Evolutionary conservation across 1,284 basidiomycete genomes (phyloP).

Genomic region (Agroathelia rolfsii): DNA sequence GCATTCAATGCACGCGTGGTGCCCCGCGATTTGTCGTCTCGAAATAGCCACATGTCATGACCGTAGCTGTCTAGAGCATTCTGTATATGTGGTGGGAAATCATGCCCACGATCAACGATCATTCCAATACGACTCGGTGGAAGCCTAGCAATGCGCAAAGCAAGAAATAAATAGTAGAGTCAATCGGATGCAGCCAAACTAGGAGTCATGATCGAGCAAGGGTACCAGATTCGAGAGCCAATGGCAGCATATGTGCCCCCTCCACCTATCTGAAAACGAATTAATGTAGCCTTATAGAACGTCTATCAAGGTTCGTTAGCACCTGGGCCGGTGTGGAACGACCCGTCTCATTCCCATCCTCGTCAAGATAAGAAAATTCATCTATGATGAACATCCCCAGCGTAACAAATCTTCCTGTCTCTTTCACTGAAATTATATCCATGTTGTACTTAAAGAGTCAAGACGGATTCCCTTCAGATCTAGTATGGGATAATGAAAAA

Average conservation of each 20-base stretch:
- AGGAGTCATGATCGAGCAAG: constrained; percentile 10
- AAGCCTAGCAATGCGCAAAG: constrained; percentile 36
- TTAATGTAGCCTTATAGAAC: no score
- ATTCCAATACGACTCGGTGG: constrained; percentile 57
- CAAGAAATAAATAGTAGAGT: constrained; percentile 4
- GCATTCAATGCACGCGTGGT: constrained; percentile 75
- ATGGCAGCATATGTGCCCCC: constrained; percentile 77
- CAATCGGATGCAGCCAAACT: constrained; percentile 6
- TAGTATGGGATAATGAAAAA: no score
- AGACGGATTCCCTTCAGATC: no score
- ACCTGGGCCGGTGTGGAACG: constrained; percentile 38
- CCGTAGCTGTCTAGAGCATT: constrained; percentile 55
- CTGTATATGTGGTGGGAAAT: constrained; percentile 62
- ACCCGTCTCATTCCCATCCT: constrained; percentile 39
- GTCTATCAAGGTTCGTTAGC: no score
- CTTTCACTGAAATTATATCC: no score
- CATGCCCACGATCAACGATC: constrained; percentile 76
- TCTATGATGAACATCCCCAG: constrained; percentile 91
- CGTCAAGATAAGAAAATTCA: constrained; percentile 57
- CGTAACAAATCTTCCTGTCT: constrained; percentile 36
- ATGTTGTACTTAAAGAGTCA: no score
- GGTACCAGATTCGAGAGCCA: constrained; percentile 78
- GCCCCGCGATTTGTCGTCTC: constrained; percentile 39
- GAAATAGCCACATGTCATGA: constrained; percentile 71
- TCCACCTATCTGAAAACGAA: constrained; percentile 67